These are phyloP conservation scores for Lolium multiflorum DNA, from an alignment of 176 grass and related monocot species.

Conservation along the genomic window DNA sequence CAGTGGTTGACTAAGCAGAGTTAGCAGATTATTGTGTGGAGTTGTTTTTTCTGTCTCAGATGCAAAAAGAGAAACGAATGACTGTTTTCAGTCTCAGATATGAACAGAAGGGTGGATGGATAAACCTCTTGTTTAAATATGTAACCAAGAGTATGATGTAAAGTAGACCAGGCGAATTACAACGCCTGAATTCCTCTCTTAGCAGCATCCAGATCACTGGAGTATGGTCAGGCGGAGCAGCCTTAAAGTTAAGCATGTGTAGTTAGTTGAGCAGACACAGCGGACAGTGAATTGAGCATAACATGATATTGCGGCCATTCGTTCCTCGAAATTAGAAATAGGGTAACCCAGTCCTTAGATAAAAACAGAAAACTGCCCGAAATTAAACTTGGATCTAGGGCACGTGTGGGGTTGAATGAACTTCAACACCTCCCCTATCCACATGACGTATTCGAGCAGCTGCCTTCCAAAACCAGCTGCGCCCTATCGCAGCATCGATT, in stretches of 20 bases:
- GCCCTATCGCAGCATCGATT: constrained; percentile 6
- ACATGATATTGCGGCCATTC: too few relatives aligned
- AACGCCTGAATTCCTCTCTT: not conserved
- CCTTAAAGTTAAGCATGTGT: constrained; percentile 25
- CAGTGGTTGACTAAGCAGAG: not conserved
- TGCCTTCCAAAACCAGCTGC: constrained; percentile 25
- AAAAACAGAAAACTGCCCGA: constrained; percentile 29
- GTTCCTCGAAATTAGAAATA: constrained; percentile 3
- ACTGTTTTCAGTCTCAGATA: constrained; percentile 28
- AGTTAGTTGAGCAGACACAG: constrained; percentile 7
- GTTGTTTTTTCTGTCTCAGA: constrained; percentile 15
- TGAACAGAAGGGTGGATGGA: not conserved
- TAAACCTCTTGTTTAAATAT: not conserved
- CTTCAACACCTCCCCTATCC: not conserved
- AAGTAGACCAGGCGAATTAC: constrained; percentile 20
- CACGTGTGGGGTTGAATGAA: constrained; percentile 29
- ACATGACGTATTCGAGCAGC: constrained; percentile 35
- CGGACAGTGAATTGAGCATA: not conserved
- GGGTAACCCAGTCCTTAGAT: not conserved
- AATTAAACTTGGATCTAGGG: constrained; percentile 50
- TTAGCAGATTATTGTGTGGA: not conserved
- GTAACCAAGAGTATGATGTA: constrained; percentile 6
- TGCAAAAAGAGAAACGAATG: not conserved
- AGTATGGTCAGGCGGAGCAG: too few relatives aligned
- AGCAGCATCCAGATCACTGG: constrained; percentile 18